Evolutionary conservation across 2,329 filamentous ascomycete species (phyloP).

Genomic region (Cordyceps farinosa): DNA sequence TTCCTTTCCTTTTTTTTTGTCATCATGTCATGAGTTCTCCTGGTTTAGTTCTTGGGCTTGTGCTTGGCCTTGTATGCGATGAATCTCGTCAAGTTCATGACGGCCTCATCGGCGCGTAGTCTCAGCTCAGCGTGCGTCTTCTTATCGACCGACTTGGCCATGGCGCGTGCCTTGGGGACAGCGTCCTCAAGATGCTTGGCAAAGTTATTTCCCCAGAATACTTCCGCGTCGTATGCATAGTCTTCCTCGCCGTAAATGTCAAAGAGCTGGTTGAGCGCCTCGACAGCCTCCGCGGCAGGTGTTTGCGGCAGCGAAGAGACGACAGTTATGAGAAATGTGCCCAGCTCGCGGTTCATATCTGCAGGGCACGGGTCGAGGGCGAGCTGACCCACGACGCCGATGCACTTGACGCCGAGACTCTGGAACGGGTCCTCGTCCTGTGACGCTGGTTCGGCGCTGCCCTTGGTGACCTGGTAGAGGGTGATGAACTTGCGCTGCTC

Average conservation of each 20-base stretch:
- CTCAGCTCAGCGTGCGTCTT: constrained; percentile 54
- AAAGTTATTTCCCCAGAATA: constrained; percentile 63
- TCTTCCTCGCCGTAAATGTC: constrained; percentile 64
- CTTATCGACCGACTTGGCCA: constrained; percentile 61
- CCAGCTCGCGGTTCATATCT: constrained; percentile 58
- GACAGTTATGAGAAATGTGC: constrained; percentile 57
- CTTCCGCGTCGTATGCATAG: constrained; percentile 54
- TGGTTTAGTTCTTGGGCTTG: constrained; percentile 30
- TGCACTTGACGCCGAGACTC: constrained; percentile 60
- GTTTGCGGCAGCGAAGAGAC: constrained; percentile 50
- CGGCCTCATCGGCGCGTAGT: constrained; percentile 55
- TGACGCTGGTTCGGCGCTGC: constrained; percentile 19
- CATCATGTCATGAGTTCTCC: not conserved
- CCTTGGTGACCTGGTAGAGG: constrained; percentile 58
- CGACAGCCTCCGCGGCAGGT: constrained; percentile 55
- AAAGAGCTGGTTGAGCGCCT: constrained; percentile 63
- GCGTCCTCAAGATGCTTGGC: constrained; percentile 54
- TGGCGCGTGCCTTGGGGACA: constrained; percentile 50
- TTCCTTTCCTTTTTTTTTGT: not conserved
- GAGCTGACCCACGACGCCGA: constrained; percentile 63
- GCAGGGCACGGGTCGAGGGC: constrained; percentile 53
- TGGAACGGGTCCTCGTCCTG: constrained; percentile 54
- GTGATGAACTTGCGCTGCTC: constrained; percentile 63
- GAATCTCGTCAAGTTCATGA: constrained; percentile 59
- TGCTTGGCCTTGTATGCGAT: constrained; percentile 63